phyloP scores from a whole-genome alignment of 768 basidiomycete genomes.

The Podaxis sp. region DNA sequence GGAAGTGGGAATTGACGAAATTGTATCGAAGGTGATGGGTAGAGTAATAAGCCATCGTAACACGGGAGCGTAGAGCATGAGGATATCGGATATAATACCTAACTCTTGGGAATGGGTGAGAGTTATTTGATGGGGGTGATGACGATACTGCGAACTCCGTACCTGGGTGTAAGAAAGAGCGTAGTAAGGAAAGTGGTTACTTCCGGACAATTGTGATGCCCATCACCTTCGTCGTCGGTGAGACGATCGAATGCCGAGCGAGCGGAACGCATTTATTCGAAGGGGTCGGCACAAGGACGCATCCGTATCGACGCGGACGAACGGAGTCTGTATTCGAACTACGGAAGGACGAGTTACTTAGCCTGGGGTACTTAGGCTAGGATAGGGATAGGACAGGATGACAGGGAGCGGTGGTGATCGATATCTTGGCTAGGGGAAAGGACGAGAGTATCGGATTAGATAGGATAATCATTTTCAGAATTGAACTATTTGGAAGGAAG shows the following conservation, averaged over 20 bases:
- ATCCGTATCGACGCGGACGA: neutral
- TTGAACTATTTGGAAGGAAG: neutral
- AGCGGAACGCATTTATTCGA: neutral
- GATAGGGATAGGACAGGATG: neutral
- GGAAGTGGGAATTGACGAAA: neutral
- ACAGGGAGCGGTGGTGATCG: neutral
- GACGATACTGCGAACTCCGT: neutral
- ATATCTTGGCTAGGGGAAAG: neutral
- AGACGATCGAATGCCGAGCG: neutral
- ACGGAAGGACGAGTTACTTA: neutral
- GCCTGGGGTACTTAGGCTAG: neutral
- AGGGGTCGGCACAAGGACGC: neutral
- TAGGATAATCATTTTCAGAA: neutral
- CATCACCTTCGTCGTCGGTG: neutral
- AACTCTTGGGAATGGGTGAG: neutral
- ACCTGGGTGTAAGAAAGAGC: neutral
- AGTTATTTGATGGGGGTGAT: neutral
- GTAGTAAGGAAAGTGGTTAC: neutral
- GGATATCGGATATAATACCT: conserved; percentile 5
- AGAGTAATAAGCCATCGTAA: neutral
- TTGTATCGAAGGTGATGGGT: no score
- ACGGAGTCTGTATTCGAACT: neutral
- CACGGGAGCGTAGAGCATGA: neutral
- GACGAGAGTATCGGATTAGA: neutral
- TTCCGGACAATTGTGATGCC: neutral